Evolutionary conservation across 306 rosid genomes (phyloP).

Genomic region (Prunus armeniaca): DNA sequence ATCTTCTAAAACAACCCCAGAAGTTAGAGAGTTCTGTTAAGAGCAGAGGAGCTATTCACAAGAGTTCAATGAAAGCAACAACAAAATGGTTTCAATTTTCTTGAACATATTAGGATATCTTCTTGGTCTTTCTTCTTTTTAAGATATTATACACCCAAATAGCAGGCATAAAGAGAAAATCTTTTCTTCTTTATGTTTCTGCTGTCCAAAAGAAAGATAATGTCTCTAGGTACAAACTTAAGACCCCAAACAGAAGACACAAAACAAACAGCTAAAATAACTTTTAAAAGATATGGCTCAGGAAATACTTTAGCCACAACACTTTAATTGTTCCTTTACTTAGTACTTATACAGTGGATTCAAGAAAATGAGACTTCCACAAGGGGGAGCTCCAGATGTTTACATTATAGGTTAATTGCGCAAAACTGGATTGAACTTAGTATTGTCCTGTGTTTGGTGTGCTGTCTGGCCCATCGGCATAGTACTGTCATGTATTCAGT

Average conservation of each 20-base stretch:
- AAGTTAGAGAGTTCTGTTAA: constrained; percentile 49
- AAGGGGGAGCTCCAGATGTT: not conserved
- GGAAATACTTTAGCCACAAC: not conserved
- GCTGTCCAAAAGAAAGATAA: no score
- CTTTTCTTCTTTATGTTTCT: not conserved
- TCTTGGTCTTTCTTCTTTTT: not conserved
- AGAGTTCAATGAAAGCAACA: not conserved
- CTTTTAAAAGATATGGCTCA: not conserved
- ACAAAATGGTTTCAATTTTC: not conserved
- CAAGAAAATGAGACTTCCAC: not conserved
- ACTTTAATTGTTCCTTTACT: not conserved
- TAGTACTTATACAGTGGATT: not conserved
- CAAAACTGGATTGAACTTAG: not conserved
- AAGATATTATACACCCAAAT: not conserved
- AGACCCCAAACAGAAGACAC: not conserved
- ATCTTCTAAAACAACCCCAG: constrained; percentile 82
- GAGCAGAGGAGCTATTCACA: not conserved
- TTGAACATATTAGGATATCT: not conserved
- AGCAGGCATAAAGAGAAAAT: not conserved
- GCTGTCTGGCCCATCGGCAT: not conserved
- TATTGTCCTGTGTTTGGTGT: not conserved
- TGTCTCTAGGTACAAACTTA: no score
- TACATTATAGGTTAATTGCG: not conserved
- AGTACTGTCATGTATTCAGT: not conserved
- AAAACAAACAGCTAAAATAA: not conserved